Percentiles rank a stretch among this genome's conserved stretches.
Conservation (phyloP, 352 stramenopile genomes). For the Phytopythium sindhum region DNA sequence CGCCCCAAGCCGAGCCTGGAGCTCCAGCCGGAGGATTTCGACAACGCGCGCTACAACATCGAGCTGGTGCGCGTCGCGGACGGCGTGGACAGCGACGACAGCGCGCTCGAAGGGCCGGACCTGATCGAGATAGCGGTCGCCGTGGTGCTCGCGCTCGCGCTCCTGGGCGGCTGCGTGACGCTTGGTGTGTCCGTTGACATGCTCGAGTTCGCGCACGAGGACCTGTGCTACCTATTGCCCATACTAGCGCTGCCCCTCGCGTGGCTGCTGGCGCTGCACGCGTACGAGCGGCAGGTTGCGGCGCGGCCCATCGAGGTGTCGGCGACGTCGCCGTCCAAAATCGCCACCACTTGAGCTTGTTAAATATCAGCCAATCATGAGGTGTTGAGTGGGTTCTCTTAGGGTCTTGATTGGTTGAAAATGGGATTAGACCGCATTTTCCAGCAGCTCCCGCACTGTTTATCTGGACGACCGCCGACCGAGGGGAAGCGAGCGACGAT, state of each 20-base stretch:
- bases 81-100: constrained; percentile 6
- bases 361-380: constrained; percentile 11
- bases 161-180: constrained; percentile 31
- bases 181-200: constrained; percentile 37
- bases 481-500: constrained; percentile 25
- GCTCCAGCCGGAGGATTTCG: constrained; percentile 59
- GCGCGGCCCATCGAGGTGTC: background rate
- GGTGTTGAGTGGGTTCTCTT: background rate
- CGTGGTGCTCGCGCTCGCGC: constrained; percentile 27
- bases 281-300: constrained; percentile 36
- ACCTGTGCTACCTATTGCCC: constrained; percentile 35
- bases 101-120: constrained; percentile 15
- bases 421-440: no score
- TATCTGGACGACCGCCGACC: background rate
- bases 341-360: constrained; percentile 14
- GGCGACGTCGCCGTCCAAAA: constrained; percentile 17
- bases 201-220: constrained; percentile 25
- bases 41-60: constrained; percentile 59
- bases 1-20: background rate
- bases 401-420: constrained; percentile 3
- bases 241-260: constrained; percentile 46
- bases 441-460: background rate
- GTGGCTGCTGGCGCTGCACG: constrained; percentile 42
- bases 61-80: constrained; percentile 41
- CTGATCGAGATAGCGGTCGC: constrained; percentile 18